A percentile compares a stretch with the other conserved stretches of the same genome.
Evolutionary conservation across 495 filamentous ascomycete genomes (phyloP).

Genomic region (Endocarpon pusillum): DNA sequence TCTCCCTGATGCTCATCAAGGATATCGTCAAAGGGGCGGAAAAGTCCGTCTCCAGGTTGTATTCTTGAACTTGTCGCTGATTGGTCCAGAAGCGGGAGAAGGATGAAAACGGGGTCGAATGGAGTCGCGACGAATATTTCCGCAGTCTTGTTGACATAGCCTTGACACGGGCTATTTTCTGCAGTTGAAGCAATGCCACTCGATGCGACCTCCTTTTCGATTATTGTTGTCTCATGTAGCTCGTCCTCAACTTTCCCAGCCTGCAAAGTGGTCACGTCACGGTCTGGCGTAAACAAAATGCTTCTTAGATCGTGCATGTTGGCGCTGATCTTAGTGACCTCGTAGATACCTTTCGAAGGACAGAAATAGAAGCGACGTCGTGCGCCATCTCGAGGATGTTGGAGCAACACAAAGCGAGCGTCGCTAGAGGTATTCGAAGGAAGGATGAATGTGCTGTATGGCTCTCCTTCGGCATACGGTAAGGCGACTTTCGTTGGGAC

Average conservation of each 20-base stretch:
- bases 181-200: no score
- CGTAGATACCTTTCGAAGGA: slow-evolving; percentile 62
- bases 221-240: slow-evolving; percentile 5
- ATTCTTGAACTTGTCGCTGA: slow-evolving; percentile 20
- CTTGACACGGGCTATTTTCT: no score
- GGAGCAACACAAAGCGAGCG: slow-evolving; percentile 56
- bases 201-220: no score
- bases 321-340: slow-evolving; percentile 64
- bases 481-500: no score
- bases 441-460: slow-evolving; percentile 63
- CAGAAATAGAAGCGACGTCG: slow-evolving; percentile 66
- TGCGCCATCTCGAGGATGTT: slow-evolving; percentile 52
- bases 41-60: slow-evolving; percentile 37
- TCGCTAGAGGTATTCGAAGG: slow-evolving; percentile 46
- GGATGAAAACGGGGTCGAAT: slow-evolving; percentile 67
- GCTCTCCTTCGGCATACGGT: slow-evolving; percentile 17
- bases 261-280: slow-evolving; percentile 2
- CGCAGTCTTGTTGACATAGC: slow-evolving; percentile 39
- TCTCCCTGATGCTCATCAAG: slow-evolving; percentile 46
- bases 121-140: slow-evolving; percentile 69
- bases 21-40: slow-evolving; percentile 65
- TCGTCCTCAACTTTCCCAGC: slow-evolving; percentile 5
- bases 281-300: slow-evolving; percentile 16
- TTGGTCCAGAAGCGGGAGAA: slow-evolving; percentile 49
- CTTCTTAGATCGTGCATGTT: slow-evolving; percentile 25